Percentiles rank a stretch among this genome's conserved stretches.
Evolutionary conservation across 208 protist species (phyloP).

Genomic region (Naegleria lovaniensis): DNA sequence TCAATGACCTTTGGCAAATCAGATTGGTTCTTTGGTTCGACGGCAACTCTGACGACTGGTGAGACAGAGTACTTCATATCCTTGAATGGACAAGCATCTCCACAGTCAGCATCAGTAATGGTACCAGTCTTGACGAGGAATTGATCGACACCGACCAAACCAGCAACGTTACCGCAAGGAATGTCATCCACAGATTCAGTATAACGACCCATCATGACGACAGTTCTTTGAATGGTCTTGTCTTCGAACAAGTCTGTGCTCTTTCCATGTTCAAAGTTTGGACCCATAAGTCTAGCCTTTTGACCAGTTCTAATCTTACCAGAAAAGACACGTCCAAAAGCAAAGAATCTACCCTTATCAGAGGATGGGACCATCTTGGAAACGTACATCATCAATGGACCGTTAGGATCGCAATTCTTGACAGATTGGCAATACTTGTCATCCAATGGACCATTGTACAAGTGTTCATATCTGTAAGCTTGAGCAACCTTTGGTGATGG

Average conservation of each 20-base stretch:
- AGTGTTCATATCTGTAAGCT: conserved; percentile 82
- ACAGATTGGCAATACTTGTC: conserved; percentile 82
- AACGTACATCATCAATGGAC: conserved; percentile 96
- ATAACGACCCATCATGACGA: conserved; percentile 96
- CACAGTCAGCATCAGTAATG: conserved; percentile 74
- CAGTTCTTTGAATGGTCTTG: conserved; percentile 86
- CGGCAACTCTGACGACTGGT: conserved; percentile 95
- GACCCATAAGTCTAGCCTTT: conserved; percentile 96
- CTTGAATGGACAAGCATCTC: conserved; percentile 27
- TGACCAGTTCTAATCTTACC: conserved; percentile 84
- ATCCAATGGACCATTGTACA: conserved; percentile 94
- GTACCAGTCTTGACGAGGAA: conserved; percentile 97
- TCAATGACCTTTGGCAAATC: conserved; percentile 96
- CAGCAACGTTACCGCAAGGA: conserved; percentile 96
- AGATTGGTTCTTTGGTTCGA: conserved; percentile 90
- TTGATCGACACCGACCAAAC: conserved; percentile 97
- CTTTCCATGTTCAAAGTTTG: conserved; percentile 90
- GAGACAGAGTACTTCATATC: conserved; percentile 99
- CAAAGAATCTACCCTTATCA: conserved; percentile 96
- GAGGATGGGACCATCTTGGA: conserved; percentile 99
- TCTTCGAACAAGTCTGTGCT: conserved; percentile 74
- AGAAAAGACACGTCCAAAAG: conserved; percentile 94
- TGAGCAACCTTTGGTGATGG: conserved; percentile 94
- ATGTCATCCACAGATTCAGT: conserved; percentile 89
- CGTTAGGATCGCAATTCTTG: conserved; percentile 81